phyloP scores from a whole-genome alignment of 371 early-diverging fungal genomes.

The Apophysomyces sp. region DNA sequence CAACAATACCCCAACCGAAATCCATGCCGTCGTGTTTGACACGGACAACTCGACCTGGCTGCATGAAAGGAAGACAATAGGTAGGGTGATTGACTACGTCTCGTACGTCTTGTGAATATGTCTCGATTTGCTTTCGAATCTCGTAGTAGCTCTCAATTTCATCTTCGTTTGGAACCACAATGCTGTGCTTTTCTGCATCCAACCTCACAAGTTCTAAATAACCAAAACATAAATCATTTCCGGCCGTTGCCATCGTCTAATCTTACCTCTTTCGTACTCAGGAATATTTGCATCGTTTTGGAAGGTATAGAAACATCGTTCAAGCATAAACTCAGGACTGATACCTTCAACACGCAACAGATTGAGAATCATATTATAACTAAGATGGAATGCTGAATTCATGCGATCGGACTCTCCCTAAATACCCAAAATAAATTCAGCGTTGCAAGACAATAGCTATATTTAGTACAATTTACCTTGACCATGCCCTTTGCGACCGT shows the following conservation, averaged over 20 bases:
- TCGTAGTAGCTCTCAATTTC: constrained; percentile 76
- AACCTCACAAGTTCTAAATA: constrained; percentile 48
- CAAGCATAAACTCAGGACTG: constrained; percentile 94
- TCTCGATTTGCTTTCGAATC: constrained; percentile 70
- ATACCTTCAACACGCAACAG: constrained; percentile 97
- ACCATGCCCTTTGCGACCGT: constrained; percentile 92
- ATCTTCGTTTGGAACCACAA: constrained; percentile 71
- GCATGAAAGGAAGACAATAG: constrained; percentile 80
- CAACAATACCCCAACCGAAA: constrained; percentile 94
- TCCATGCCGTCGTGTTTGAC: constrained; percentile 68
- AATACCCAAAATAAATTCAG: neutral
- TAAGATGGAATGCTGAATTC: constrained; percentile 97
- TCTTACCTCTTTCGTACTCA: constrained; percentile 57
- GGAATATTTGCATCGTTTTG: constrained; percentile 90
- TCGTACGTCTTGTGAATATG: constrained; percentile 66
- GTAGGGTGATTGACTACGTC: constrained; percentile 82
- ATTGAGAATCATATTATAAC: constrained; percentile 99
- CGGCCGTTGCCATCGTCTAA: neutral
- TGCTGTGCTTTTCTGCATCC: constrained; percentile 53
- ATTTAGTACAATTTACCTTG: constrained; percentile 45
- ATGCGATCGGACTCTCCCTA: constrained; percentile 90
- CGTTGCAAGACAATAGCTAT: neutral
- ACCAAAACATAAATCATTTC: neutral
- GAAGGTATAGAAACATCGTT: constrained; percentile 96
- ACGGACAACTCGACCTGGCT: constrained; percentile 83